These are phyloP conservation scores for Acacia pycnantha DNA, from an alignment of 331 rosid species.

Conservation along the genomic window DNA sequence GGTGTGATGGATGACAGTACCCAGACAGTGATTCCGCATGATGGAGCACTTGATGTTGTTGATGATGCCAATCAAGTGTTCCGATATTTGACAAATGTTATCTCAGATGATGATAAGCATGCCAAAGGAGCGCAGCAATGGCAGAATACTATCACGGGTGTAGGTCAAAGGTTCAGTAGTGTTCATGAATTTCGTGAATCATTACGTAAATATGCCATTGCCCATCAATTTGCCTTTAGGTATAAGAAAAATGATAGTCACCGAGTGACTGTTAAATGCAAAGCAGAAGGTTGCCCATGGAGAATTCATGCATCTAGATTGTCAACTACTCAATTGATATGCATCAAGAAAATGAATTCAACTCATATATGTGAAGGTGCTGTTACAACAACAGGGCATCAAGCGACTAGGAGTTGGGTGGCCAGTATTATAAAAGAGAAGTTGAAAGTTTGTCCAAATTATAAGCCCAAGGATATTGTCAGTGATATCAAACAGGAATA, in stretches of 20 bases:
- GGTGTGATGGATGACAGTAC: conserved; percentile 46
- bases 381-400: conserved; percentile 88
- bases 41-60: conserved; percentile 44
- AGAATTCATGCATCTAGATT: conserved; percentile 97
- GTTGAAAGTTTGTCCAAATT: conserved; percentile 75
- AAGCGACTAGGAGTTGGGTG: conserved; percentile 98
- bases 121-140: conserved; percentile 85
- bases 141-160: conserved; percentile 92
- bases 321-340: conserved; percentile 87
- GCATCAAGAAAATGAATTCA: conserved; percentile 90
- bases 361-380: conserved; percentile 88
- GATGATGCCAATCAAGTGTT: conserved; percentile 54
- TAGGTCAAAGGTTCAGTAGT: conserved; percentile 83
- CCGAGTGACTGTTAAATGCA: conserved; percentile 97
- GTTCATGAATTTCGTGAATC: conserved; percentile 91
- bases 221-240: conserved; percentile 89
- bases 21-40: conserved; percentile 34
- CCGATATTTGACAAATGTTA: conserved; percentile 40
- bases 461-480: conserved; percentile 97
- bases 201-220: conserved; percentile 92
- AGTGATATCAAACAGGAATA: conserved; percentile 90
- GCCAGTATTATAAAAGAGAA: conserved; percentile 94
- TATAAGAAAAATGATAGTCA: conserved; percentile 98
- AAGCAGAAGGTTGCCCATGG: conserved; percentile 97
- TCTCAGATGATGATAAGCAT: conserved; percentile 53